Conservation (phyloP, 495 filamentous ascomycete genomes). For the Recurvomyces mirabilis region DNA sequence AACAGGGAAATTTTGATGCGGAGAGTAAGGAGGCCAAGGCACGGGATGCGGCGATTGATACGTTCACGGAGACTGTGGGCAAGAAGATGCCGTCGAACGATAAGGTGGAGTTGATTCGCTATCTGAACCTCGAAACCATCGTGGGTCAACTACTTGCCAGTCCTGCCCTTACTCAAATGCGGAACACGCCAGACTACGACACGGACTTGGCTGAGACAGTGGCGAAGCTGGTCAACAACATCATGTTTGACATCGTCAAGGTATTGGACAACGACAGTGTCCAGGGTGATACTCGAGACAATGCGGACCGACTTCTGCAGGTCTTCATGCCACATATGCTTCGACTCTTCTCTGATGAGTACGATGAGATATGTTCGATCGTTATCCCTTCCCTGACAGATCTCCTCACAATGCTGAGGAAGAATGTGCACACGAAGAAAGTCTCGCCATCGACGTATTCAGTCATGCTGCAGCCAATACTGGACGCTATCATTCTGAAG, state of each 20-base stretch:
- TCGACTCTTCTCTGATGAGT: slow-evolving; percentile 93
- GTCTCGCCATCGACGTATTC: slow-evolving; percentile 56
- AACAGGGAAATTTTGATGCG: slow-evolving; percentile 44
- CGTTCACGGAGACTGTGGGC: slow-evolving; percentile 85
- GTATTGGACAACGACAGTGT: slow-evolving; percentile 54
- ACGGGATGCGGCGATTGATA: slow-evolving; percentile 77
- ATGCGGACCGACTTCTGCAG: slow-evolving; percentile 64
- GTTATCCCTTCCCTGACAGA: slow-evolving; percentile 87
- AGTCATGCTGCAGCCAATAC: slow-evolving; percentile 68
- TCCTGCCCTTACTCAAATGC: slow-evolving; percentile 61
- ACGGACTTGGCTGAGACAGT: slow-evolving; percentile 89
- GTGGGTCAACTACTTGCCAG: slow-evolving; percentile 70
- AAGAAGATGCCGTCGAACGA: slow-evolving; percentile 95
- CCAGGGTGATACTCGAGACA: slow-evolving; percentile 41
- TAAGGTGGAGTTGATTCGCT: slow-evolving; percentile 86
- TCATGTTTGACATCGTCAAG: slow-evolving; percentile 71
- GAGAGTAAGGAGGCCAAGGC: slow-evolving; percentile 57
- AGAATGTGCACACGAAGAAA: slow-evolving; percentile 50
- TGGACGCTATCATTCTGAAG: slow-evolving; percentile 84
- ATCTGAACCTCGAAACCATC: slow-evolving; percentile 74
- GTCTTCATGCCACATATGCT: slow-evolving; percentile 74
- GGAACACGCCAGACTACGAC: slow-evolving; percentile 76
- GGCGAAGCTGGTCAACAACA: slow-evolving; percentile 90
- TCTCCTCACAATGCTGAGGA: slow-evolving; percentile 75
- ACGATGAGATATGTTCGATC: slow-evolving; percentile 91